Evolutionary conservation across 1,284 basidiomycete species (phyloP).

Genomic region (Papiliotrema nemorosa): DNA sequence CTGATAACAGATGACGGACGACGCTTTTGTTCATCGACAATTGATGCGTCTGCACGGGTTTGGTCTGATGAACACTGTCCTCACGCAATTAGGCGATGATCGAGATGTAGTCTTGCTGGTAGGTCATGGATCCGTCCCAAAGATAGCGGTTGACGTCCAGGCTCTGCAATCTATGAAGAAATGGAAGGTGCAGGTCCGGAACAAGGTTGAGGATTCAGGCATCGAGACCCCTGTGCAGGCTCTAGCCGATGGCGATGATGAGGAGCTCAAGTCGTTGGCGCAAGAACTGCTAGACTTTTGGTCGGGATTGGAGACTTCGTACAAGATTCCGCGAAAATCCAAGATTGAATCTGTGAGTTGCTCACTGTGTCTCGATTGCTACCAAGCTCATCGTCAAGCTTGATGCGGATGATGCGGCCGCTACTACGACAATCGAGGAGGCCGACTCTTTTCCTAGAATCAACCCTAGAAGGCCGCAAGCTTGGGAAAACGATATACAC

Average conservation of each 20-base stretch:
- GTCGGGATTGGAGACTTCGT: constrained; percentile 39
- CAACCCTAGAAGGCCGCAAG: constrained; percentile 28
- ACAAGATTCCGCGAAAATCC: constrained; percentile 39
- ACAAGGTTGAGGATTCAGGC: constrained; percentile 89
- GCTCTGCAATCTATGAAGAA: constrained; percentile 65
- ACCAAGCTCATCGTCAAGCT: constrained; percentile 18
- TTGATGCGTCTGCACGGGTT: constrained; percentile 93
- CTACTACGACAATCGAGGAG: constrained; percentile 44
- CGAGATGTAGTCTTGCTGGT: constrained; percentile 68
- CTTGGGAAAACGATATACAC: constrained; percentile 31
- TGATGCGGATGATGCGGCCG: constrained; percentile 45
- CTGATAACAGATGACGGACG: constrained; percentile 70
- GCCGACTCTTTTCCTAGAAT: constrained; percentile 11
- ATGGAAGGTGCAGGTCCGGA: constrained; percentile 83
- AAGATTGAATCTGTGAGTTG: constrained; percentile 38
- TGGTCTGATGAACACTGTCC: constrained; percentile 82
- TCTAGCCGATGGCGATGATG: constrained; percentile 24
- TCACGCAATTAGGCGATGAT: constrained; percentile 71
- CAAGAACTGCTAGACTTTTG: constrained; percentile 39
- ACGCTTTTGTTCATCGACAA: constrained; percentile 71
- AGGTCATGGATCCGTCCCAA: constrained; percentile 30
- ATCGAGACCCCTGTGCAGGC: constrained; percentile 65
- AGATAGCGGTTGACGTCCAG: constrained; percentile 48
- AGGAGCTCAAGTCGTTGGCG: constrained; percentile 24
- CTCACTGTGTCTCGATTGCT: not conserved